Conservation (phyloP, 2,329 filamentous ascomycete genomes). For the Orbilia javanica region DNA sequence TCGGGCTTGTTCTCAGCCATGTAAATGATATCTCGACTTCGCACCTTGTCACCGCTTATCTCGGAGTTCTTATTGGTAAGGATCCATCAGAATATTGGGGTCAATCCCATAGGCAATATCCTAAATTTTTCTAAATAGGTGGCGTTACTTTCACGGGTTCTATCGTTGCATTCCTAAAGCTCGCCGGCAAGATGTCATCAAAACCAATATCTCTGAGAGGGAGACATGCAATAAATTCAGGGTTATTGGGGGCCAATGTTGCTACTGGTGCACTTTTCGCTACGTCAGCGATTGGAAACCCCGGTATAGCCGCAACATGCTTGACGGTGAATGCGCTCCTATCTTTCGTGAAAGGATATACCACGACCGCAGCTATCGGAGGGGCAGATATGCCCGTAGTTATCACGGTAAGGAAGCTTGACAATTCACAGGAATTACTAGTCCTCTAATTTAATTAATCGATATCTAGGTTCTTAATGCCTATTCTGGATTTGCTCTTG, state of each 20-base stretch:
- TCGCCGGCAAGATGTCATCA: conserved; percentile 84
- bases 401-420: conserved; percentile 54
- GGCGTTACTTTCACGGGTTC: conserved; percentile 93
- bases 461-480: conserved; percentile 77
- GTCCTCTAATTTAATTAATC: not conserved
- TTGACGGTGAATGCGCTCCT: conserved; percentile 80
- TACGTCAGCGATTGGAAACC: conserved; percentile 84
- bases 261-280: conserved; percentile 85
- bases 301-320: conserved; percentile 79
- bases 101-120: not conserved
- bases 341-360: conserved; percentile 87
- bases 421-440: conserved; percentile 71
- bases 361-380: conserved; percentile 87
- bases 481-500: conserved; percentile 89
- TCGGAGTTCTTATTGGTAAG: conserved; percentile 83
- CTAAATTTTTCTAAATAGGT: conserved; percentile 64
- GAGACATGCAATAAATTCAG: conserved; percentile 79
- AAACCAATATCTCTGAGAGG: conserved; percentile 79
- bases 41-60: conserved; percentile 86
- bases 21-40: conserved; percentile 78
- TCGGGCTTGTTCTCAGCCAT: conserved; percentile 84
- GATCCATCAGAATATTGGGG: not conserved
- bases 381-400: conserved; percentile 85
- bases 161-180: conserved; percentile 88
- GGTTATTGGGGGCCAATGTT: conserved; percentile 79